These are phyloP conservation scores for Lactarius tabidus DNA, from an alignment of 768 basidiomycete species.

Conservation along the genomic window DNA sequence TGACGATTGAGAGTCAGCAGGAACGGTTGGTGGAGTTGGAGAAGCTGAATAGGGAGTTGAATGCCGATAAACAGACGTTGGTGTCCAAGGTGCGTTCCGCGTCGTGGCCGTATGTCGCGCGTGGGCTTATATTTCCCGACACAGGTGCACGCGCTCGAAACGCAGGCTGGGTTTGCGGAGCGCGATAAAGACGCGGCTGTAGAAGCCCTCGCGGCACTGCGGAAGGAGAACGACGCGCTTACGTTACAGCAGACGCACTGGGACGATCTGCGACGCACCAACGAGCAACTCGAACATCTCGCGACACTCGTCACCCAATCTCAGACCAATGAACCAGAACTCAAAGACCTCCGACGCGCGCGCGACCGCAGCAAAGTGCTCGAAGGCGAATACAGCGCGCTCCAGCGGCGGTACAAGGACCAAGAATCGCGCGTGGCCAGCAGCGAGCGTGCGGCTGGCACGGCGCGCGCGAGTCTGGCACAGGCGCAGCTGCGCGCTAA, in stretches of 20 bases:
- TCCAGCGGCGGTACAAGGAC: constrained; percentile 74
- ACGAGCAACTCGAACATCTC: constrained; percentile 70
- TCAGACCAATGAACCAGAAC: constrained; percentile 65
- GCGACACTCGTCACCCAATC: constrained; percentile 47
- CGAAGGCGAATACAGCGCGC: constrained; percentile 60
- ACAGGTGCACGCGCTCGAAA: constrained; percentile 59
- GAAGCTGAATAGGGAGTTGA: constrained; percentile 52
- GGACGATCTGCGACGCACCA: constrained; percentile 67
- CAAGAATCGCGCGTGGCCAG: constrained; percentile 58
- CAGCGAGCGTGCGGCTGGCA: constrained; percentile 54
- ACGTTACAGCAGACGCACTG: constrained; percentile 63
- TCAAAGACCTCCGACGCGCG: constrained; percentile 61
- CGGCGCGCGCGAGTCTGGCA: constrained; percentile 58
- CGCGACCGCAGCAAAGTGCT: constrained; percentile 55
- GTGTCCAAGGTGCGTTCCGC: constrained; percentile 52
- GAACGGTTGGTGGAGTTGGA: constrained; percentile 62
- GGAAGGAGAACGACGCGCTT: constrained; percentile 57
- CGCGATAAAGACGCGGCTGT: constrained; percentile 60
- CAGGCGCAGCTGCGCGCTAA: constrained; percentile 73
- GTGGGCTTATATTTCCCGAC: constrained; percentile 8
- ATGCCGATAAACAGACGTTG: constrained; percentile 52
- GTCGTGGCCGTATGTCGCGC: constrained; percentile 10
- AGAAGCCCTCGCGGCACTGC: constrained; percentile 49
- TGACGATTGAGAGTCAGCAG: constrained; percentile 54
- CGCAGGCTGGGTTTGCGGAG: constrained; percentile 50